Base-by-base conservation (phyloP, 331 rosid genomes). In the Malus hybrid region DNA sequence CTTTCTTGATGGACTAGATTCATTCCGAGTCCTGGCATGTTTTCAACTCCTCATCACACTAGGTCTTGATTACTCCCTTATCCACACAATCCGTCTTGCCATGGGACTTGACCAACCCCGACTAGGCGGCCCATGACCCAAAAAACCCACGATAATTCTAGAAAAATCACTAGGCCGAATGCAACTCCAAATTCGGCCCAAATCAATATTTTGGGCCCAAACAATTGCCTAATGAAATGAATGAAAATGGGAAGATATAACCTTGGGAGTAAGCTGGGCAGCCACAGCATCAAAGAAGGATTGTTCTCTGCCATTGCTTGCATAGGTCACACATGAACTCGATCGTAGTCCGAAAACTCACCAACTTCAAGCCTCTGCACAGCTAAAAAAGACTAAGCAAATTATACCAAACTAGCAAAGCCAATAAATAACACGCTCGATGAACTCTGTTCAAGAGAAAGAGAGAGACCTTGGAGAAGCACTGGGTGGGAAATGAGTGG, bases 201-300 rank as follows among this genome's bases (percentile, higher is more conserved):
- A 24, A 24, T 24, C 24, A 24, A 24, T 24, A 24, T 24, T 24
- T 24, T 24, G 24, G 24, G 24, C 24, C 24, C 24, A 24, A 24
- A 24, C 24, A 24, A 24, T 24, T 32, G 14, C 19, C 32, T 26
- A n/a, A 30, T 18, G 70, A 72, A 60, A 36, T 6, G 50, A 33
- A 64, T 9, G 3, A 34, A 29, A 10, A 69, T 0, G 19, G 63
- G 26, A 65, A 71, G 39, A 57, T 70, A 68, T 3, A 48, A 92
- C 97, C 96, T 82, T 83, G 82, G 97, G 84, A 80, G 88, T 78
- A 66, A 95, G 93, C 66, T 95, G 97, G 79, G 97, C 82, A 80
- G 97, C 88, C 65, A 92, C 92, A 14, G 76, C 83, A 81, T 92
- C 99, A 74, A 84, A 90, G 88, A 92, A 87, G 71, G 96, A 90